phyloP scores from a whole-genome alignment of 2,329 filamentous ascomycete species.

The Ophiostoma ips region DNA sequence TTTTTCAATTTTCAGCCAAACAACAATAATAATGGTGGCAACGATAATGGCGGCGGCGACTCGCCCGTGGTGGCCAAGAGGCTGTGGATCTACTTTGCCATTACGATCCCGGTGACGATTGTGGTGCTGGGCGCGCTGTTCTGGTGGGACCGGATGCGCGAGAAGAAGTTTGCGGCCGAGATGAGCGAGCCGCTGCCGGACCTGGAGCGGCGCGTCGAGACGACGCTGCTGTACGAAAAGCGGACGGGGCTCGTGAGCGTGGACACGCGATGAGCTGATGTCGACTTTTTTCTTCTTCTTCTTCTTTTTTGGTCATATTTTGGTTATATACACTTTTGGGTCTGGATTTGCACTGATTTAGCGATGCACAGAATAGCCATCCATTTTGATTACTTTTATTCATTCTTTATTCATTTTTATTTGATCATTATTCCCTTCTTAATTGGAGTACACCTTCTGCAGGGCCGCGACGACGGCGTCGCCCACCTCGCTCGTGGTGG shows the following conservation, averaged over 20 bases:
- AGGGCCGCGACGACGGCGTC: constrained; percentile 69
- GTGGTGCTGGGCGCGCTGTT: constrained; percentile 42
- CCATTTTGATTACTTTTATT: too few species aligned
- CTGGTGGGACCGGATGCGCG: constrained; percentile 36
- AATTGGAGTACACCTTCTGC: constrained; percentile 45
- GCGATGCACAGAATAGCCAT: background rate
- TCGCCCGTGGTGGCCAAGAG: constrained; percentile 32
- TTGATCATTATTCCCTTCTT: constrained; percentile 8
- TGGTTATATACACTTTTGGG: background rate
- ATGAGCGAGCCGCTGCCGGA: constrained; percentile 38
- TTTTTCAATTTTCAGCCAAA: constrained; percentile 48
- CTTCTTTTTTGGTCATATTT: background rate
- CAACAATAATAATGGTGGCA: constrained; percentile 13
- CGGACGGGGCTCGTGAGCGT: constrained; percentile 30
- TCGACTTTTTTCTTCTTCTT: background rate
- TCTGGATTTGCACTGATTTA: background rate
- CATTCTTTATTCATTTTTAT: background rate
- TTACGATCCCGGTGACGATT: constrained; percentile 44
- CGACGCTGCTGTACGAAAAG: constrained; percentile 36
- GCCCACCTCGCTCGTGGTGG: constrained; percentile 59
- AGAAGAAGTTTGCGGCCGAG: constrained; percentile 33
- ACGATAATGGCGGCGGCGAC: constrained; percentile 15
- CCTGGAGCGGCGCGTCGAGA: constrained; percentile 45
- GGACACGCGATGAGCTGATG: constrained; percentile 3
- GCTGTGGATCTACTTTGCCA: constrained; percentile 50